Evolutionary conservation across 352 stramenopile species (phyloP).

Genomic region (Phytopythium aichiense): DNA sequence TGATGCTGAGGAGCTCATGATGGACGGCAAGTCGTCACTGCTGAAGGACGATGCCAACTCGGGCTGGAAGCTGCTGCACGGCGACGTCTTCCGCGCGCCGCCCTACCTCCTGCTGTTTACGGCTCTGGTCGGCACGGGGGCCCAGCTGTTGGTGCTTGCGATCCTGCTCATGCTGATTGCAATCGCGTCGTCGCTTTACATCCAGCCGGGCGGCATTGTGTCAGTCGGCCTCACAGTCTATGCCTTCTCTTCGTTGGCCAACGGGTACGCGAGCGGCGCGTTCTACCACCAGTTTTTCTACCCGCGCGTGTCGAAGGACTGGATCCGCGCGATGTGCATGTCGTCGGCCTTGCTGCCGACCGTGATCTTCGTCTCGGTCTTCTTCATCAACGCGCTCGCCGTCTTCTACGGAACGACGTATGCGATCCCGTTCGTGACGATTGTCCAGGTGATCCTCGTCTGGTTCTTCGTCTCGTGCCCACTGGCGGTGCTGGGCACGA

Average conservation of each 20-base stretch:
- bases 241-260: slow-evolving; percentile 89
- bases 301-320: slow-evolving; percentile 87
- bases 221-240: slow-evolving; percentile 95
- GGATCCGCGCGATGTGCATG: slow-evolving; percentile 87
- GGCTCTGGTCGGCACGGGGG: slow-evolving; percentile 94
- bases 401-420: slow-evolving; percentile 84
- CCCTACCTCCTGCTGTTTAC: slow-evolving; percentile 92
- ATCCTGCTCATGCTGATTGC: slow-evolving; percentile 95
- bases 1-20: slow-evolving; percentile 83
- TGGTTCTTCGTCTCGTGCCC: slow-evolving; percentile 98
- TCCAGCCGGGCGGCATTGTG: slow-evolving; percentile 94
- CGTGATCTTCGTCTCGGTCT: slow-evolving; percentile 81
- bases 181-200: slow-evolving; percentile 94
- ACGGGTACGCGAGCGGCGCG: slow-evolving; percentile 86
- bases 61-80: slow-evolving; percentile 97
- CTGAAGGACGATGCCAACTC: slow-evolving; percentile 82
- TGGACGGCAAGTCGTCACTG: slow-evolving; percentile 77
- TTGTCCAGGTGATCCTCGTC: slow-evolving; percentile 92
- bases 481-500: slow-evolving; percentile 94
- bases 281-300: slow-evolving; percentile 93
- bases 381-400: slow-evolving; percentile 86
- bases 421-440: slow-evolving; percentile 82
- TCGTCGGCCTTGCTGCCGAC: slow-evolving; percentile 70
- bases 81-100: slow-evolving; percentile 93
- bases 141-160: slow-evolving; percentile 93